Base-by-base conservation (phyloP, 2,329 filamentous ascomycete species). In the Colletotrichum sp. region DNA sequence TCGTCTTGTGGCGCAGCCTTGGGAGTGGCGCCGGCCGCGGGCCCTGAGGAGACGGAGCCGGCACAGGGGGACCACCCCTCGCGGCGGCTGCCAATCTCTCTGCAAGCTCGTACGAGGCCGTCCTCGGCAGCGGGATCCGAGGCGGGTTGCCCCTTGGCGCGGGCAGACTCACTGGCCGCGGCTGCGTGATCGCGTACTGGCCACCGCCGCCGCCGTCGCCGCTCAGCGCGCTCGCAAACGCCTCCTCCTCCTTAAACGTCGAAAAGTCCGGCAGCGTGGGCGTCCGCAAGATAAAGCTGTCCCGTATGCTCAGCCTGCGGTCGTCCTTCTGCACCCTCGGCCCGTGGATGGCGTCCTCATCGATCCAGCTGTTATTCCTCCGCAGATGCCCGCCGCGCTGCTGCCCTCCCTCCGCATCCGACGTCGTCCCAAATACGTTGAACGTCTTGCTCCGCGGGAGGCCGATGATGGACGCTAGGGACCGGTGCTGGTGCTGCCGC, bases 281-380 rank as follows among this genome's bases (percentile, higher is more conserved):
- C 56, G 79, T 77, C 70, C 80, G 78, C 13, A 81, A 79, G 67
- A 72, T 77, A 12, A 84, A 64, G 64, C 82, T 83, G 58, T 85
- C 83, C 21, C 82, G 68, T 15, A 78, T 80, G 30, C 78, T 78
- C 55, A 82, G 79, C 78, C 82, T 82, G 55, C 78, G 81, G 8
- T 78, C 60, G 79, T 79, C 71, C 74, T 81, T 84, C 48, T 79
- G 83, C 65, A 88, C 79, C 77, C 82, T 83, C 12, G 88, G 88
- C 6, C 88, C 88, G 73, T 89, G 88, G n/a, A 88, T 81, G 70
- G 84, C 85, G 66, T 90, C 88, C 77, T 89, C 89, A 72, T 89
- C 88, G 32, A 89, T 87, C 88, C 88, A 90, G 21, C 84, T 85
- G 48, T 73, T 73, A 16, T 76, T 77, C 61, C 65, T 61, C 48